A percentile compares a stretch with the other conserved stretches of the same genome.
These are phyloP conservation scores for Geotrichum ghanense DNA, from an alignment of 805 yeast genomes.

Conservation along the genomic window DNA sequence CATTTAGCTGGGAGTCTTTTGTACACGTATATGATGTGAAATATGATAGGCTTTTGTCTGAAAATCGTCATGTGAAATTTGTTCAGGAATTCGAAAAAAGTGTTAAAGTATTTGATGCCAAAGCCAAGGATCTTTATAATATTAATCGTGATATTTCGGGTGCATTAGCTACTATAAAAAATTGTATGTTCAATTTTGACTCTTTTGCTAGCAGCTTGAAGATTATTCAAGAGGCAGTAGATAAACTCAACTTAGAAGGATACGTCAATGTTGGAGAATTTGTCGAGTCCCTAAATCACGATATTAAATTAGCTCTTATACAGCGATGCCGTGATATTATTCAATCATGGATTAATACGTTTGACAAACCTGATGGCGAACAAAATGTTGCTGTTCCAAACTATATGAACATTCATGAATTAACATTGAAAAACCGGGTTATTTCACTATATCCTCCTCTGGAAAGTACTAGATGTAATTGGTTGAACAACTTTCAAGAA, in stretches of 20 bases:
- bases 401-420: slow-evolving; percentile 15
- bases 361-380: slow-evolving; percentile 5
- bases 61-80: slow-evolving; percentile 24
- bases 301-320: slow-evolving; percentile 21
- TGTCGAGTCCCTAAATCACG: slow-evolving; percentile 26
- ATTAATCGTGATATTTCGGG: slow-evolving; percentile 21
- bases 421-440: slow-evolving; percentile 19
- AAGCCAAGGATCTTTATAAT: slow-evolving; percentile 22
- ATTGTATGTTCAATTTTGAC: slow-evolving; percentile 19
- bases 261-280: slow-evolving; percentile 27
- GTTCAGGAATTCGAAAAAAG: slow-evolving; percentile 25
- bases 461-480: slow-evolving; percentile 13
- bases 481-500: slow-evolving; percentile 14
- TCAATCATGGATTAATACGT: slow-evolving; percentile 16
- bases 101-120: slow-evolving; percentile 23
- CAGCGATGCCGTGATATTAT: slow-evolving; percentile 20
- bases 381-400: slow-evolving; percentile 4
- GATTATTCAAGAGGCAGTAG: slow-evolving; percentile 28
- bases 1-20: slow-evolving; percentile 43
- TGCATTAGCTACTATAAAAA: slow-evolving; percentile 18
- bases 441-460: slow-evolving; percentile 21
- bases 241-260: slow-evolving; percentile 28
- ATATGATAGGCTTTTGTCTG: slow-evolving; percentile 17
- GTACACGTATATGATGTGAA: slow-evolving; percentile 38
- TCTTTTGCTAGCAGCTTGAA: slow-evolving; percentile 17